These are phyloP conservation scores for Besnoitia besnoiti DNA, from an alignment of 169 alveolate genomes.

Conservation along the genomic window DNA sequence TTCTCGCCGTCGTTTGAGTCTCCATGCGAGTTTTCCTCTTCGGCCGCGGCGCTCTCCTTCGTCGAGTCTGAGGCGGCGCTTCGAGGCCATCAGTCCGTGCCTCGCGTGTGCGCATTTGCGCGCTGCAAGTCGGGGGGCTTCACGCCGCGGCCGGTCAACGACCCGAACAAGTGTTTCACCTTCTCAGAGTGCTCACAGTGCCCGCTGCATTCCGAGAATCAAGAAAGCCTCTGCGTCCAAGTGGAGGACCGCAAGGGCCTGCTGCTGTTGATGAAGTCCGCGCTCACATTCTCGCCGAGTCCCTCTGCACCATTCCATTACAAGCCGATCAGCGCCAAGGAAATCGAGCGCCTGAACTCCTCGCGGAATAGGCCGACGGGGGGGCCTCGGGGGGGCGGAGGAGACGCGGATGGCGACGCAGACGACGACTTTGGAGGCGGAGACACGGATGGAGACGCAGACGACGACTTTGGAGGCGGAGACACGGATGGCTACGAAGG, in stretches of 20 bases:
- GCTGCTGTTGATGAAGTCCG: neutral
- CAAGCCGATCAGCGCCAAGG: neutral
- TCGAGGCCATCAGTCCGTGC: neutral
- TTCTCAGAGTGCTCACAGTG: slow-evolving; percentile 3
- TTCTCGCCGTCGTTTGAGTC: neutral
- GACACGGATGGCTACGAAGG: neutral
- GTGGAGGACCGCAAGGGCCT: neutral
- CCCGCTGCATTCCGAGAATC: neutral
- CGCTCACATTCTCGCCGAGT: neutral
- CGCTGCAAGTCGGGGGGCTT: neutral
- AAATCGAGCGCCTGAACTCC: neutral
- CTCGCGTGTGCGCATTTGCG: slow-evolving; percentile 8
- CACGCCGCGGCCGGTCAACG: neutral
- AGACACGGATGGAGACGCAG: neutral
- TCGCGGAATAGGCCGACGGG: neutral
- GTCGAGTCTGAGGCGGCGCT: neutral
- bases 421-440: neutral
- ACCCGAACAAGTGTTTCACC: neutral
- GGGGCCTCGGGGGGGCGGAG: neutral
- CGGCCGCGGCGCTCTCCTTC: neutral
- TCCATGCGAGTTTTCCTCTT: neutral
- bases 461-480: neutral
- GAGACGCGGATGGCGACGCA: neutral
- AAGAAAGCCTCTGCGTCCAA: neutral
- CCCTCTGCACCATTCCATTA: neutral